Evolutionary conservation across 83 land plant genomes (phyloP).

Genomic region (Larix sibirica): DNA sequence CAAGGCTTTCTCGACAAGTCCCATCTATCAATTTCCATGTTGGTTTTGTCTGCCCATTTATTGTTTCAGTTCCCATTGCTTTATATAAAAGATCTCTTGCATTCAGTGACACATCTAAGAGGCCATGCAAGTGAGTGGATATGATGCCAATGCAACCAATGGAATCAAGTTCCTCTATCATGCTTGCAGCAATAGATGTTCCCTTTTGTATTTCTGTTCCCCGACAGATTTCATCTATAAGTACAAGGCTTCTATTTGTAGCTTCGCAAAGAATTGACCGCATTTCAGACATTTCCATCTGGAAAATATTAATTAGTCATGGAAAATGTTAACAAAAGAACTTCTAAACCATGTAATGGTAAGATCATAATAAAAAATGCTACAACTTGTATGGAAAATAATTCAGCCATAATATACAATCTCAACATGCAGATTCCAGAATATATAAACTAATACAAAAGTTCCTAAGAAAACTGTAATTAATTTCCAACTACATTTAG

Average conservation of each 20-base stretch:
- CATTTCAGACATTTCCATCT: constrained; percentile 97
- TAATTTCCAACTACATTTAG: background rate
- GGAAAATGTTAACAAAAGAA: background rate
- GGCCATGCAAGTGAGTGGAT: constrained; percentile 94
- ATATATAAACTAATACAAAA: background rate
- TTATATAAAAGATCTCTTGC: constrained; percentile 53
- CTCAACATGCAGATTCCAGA: background rate
- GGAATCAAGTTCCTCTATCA: constrained; percentile 77
- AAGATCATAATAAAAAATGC: background rate
- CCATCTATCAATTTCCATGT: constrained; percentile 94
- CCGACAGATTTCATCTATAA: constrained; percentile 92
- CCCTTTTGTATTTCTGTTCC: constrained; percentile 98
- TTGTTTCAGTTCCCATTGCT: constrained; percentile 77
- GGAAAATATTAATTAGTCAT: constrained; percentile 13
- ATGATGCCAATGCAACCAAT: constrained; percentile 85
- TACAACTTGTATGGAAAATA: background rate
- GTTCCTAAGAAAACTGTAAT: background rate
- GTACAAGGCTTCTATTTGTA: constrained; percentile 71
- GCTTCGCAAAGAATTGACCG: constrained; percentile 61
- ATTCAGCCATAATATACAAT: background rate
- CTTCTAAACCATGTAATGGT: background rate
- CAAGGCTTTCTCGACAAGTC: constrained; percentile 90
- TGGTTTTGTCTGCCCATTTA: constrained; percentile 63
- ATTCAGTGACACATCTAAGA: constrained; percentile 71
- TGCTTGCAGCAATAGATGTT: constrained; percentile 92